Conservation (phyloP, 179 eudicot species). For the Silene vulgaris region DNA sequence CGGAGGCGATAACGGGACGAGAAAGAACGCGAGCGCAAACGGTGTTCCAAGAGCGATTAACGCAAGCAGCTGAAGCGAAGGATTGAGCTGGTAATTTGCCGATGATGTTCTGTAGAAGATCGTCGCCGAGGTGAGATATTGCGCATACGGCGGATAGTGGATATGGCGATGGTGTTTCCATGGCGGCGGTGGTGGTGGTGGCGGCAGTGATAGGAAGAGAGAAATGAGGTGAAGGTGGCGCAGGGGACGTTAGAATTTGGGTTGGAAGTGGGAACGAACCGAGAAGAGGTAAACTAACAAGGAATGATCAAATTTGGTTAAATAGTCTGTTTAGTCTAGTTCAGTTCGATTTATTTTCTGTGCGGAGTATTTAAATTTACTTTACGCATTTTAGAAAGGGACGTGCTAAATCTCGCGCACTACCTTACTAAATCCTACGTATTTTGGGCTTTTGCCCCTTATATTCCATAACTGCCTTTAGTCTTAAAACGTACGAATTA, state of each 20-base stretch:
- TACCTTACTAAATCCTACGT: no score
- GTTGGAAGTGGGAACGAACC: no score
- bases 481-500: no score
- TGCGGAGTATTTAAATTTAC: no score
- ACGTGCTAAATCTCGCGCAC: no score
- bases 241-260: no score
- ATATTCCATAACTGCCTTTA: no score
- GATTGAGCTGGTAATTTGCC: conserved; percentile 58
- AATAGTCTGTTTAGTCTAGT: no score
- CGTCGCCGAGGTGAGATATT: conserved; percentile 43
- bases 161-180: conserved; percentile 17
- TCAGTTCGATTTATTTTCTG: no score
- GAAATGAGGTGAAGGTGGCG: background rate
- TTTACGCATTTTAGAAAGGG: no score
- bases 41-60: conserved; percentile 64
- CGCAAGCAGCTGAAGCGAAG: conserved; percentile 80
- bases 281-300: background rate
- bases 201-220: background rate
- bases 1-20: conserved; percentile 61
- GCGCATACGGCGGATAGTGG: conserved; percentile 4
- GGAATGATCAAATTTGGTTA: background rate
- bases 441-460: no score
- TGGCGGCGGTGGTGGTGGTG: conserved; percentile 4
- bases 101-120: conserved; percentile 51
- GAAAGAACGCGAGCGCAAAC: conserved; percentile 50